Evolutionary conservation across 1,139 yeast genomes (phyloP), one percentile per base, ranked within the genome.

Genomic region (Trichomonascaceae sp.): DNA sequence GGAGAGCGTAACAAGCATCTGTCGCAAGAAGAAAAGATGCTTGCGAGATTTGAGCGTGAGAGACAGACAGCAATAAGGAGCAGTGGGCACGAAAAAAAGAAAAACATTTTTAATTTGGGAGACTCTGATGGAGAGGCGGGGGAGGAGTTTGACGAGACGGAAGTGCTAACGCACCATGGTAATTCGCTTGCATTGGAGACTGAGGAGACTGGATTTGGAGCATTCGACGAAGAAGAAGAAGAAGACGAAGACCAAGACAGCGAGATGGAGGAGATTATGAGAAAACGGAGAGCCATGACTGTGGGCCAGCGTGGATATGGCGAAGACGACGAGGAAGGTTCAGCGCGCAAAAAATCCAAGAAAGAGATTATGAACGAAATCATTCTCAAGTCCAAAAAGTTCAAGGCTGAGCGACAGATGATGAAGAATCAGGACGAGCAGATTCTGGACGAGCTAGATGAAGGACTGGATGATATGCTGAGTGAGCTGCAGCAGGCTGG

Each of bases 341-440:
- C 32, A 2, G 31, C 65, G 20, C 70, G 74, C 40, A 82, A 79
- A 55, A 92, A 85, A 60, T 71, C 89, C 20, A 87, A 89, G 53
- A 81, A 84, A 29, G 98, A 92, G 56, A 93, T 92, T 28, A 89
- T 92, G 98, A 76, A 82, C 48, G 99, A 92, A 56, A 73, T 92
- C 37, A 89, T 92, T 43, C 94, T 96, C 28, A 92, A 92, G 57
- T 84, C 96, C 8, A 92, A 92, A 54, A 74, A 74, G 54, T 73
- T 87, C 59, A 89, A 85, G 53, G 77, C 76, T 33, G 93, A 85
- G 57, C 74, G 98, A 50, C 97, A 92, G 58, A 64, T 69, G 50
- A 72, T 75, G 32, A 81, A 80, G 47, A 76, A 75, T 35, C 71
- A 76, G 49, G 70, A 79, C 28, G 78, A 74, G 47, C 77, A 73